These are phyloP conservation scores for Pseudocercospora fuligena DNA, from an alignment of 2,329 filamentous ascomycete genomes.

Conservation along the genomic window DNA sequence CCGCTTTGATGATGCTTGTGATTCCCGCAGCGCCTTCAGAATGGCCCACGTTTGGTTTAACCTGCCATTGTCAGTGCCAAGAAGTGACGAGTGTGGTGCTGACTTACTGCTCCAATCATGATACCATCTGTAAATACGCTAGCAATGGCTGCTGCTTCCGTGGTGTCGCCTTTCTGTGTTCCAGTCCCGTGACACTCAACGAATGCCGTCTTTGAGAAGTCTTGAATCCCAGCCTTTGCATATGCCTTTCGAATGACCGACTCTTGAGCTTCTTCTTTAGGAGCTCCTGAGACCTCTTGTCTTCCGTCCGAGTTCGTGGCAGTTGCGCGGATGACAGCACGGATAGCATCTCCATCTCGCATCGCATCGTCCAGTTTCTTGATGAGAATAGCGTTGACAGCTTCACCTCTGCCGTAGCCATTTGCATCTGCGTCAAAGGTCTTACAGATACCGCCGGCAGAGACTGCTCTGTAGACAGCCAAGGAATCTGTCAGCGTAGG, in stretches of 20 bases:
- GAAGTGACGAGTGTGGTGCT: not conserved
- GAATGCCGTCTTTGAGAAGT: not conserved
- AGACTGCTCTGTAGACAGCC: not conserved
- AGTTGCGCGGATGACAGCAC: not conserved
- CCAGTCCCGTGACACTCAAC: constrained; percentile 10
- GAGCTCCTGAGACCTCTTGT: not conserved
- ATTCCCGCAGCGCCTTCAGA: constrained; percentile 19
- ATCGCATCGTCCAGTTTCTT: too few species aligned
- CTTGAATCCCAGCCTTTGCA: constrained; percentile 2
- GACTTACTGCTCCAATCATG: not conserved
- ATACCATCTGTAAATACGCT: not conserved
- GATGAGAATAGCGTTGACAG: too few species aligned
- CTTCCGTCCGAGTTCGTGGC: too few species aligned
- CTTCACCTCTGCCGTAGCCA: constrained; percentile 52
- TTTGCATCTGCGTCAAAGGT: constrained; percentile 47
- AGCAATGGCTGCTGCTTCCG: not conserved
- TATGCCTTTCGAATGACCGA: constrained; percentile 6
- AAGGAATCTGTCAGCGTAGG: constrained; percentile 30
- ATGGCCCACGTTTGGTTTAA: constrained; percentile 27
- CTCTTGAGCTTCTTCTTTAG: constrained; percentile 7
- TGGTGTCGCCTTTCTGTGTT: not conserved
- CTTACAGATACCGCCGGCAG: constrained; percentile 19
- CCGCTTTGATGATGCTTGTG: constrained; percentile 17
- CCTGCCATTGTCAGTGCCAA: not conserved
- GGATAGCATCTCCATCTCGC: not conserved